Evolutionary conservation across 306 rosid species (phyloP).

Genomic region (Corylus americana): DNA sequence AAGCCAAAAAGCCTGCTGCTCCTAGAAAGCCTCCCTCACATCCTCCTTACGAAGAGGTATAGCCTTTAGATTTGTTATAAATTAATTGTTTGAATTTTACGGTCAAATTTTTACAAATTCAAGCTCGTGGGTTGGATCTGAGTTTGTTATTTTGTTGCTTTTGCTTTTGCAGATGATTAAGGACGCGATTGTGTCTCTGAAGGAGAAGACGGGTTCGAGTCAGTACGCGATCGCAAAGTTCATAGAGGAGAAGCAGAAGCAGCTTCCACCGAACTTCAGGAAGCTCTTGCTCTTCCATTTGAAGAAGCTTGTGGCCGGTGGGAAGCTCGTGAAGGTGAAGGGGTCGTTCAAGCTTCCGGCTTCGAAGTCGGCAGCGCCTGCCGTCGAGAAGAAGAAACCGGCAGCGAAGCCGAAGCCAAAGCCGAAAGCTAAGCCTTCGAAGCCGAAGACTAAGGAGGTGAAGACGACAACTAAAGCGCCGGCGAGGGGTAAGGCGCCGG

Average conservation of each 20-base stretch:
- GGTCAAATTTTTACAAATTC: not conserved
- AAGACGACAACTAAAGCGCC: constrained; percentile 24
- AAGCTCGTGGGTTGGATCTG: not conserved
- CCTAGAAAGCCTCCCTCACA: constrained; percentile 48
- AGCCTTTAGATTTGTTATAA: not conserved
- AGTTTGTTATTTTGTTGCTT: not conserved
- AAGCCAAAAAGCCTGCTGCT: constrained; percentile 48
- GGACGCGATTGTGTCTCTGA: constrained; percentile 68
- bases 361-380: constrained; percentile 9
- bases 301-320: constrained; percentile 72
- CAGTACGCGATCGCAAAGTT: constrained; percentile 82
- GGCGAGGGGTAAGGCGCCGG: constrained; percentile 28
- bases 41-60: constrained; percentile 82
- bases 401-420: constrained; percentile 45
- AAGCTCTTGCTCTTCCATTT: constrained; percentile 67
- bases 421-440: constrained; percentile 26
- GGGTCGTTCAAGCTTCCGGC: constrained; percentile 69
- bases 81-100: not conserved
- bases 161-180: constrained; percentile 57
- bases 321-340: constrained; percentile 69
- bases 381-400: constrained; percentile 42
- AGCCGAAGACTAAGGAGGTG: constrained; percentile 33
- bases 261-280: constrained; percentile 57
- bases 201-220: constrained; percentile 90
- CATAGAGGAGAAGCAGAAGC: constrained; percentile 75